These are phyloP conservation scores for Haplosporangium sp. DNA, from an alignment of 371 early-diverging fungal genomes.

Conservation along the genomic window DNA sequence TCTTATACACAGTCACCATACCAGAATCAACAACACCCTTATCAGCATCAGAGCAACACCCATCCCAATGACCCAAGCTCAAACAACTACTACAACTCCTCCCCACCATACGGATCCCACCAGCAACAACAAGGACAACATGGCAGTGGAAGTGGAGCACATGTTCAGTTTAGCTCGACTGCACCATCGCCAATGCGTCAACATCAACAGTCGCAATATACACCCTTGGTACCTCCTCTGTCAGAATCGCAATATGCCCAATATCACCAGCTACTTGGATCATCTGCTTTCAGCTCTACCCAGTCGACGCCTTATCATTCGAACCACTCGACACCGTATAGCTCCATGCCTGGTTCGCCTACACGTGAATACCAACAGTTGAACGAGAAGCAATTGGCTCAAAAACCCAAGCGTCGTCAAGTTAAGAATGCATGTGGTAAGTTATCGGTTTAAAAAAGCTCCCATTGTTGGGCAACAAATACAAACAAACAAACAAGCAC, in stretches of 20 bases:
- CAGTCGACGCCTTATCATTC: conserved; percentile 51
- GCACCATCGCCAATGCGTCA: conserved; percentile 45
- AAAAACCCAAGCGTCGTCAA: conserved; percentile 71
- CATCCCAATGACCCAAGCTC: conserved; percentile 20
- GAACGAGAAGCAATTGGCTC: conserved; percentile 15
- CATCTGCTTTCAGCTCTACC: conserved; percentile 40
- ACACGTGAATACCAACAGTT: conserved; percentile 43
- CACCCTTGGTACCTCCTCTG: conserved; percentile 46
- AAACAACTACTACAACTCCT: conserved; percentile 24
- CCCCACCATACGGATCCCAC: conserved; percentile 32
- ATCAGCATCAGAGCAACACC: conserved; percentile 9
- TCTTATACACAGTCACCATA: conserved; percentile 19
- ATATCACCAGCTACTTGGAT: conserved; percentile 47
- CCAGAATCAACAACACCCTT: conserved; percentile 17
- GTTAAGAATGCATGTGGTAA: conserved; percentile 88
- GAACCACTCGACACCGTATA: conserved; percentile 55
- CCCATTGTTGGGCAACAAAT: background rate
- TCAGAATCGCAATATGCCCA: conserved; percentile 49
- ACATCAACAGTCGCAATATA: conserved; percentile 36
- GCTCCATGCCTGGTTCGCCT: conserved; percentile 53
- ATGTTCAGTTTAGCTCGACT: conserved; percentile 37
- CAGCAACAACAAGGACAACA: conserved; percentile 17
- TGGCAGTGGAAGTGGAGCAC: conserved; percentile 16
- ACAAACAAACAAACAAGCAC: background rate
- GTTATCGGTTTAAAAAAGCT: conserved; percentile 10